A percentile compares a stretch with the other conserved stretches of the same genome.
Conservation (phyloP, 768 basidiomycete genomes). For the Clitopilus hobsonii region DNA sequence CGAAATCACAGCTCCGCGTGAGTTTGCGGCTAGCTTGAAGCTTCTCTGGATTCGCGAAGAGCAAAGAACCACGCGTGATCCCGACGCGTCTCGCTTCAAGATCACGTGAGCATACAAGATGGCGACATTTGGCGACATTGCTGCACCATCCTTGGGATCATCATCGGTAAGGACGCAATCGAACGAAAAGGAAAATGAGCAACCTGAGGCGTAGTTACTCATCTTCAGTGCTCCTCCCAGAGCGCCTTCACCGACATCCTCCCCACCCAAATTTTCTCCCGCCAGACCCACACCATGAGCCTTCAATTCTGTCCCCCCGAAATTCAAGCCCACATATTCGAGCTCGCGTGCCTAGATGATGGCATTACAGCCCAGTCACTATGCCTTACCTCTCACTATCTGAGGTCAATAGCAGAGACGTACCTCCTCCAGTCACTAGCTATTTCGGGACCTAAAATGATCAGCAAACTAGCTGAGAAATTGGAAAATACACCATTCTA, state of each 20-base stretch:
- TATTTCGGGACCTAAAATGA: constrained; percentile 22
- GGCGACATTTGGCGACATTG: not conserved
- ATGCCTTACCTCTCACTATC: constrained; percentile 33
- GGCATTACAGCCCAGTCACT: constrained; percentile 32
- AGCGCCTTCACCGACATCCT: not conserved
- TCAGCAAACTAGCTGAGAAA: constrained; percentile 20
- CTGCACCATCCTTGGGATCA: not conserved
- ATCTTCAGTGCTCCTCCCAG: not conserved
- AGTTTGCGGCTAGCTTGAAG: too few species aligned
- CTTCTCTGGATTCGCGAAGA: too few species aligned
- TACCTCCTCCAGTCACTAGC: constrained; percentile 37
- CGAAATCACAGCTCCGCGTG: too few species aligned
- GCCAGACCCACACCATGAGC: constrained; percentile 7
- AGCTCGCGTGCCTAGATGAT: constrained; percentile 36
- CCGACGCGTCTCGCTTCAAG: not conserved
- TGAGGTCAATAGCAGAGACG: constrained; percentile 30
- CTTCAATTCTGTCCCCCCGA: constrained; percentile 39
- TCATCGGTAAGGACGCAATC: not conserved
- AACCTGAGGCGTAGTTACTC: too few species aligned
- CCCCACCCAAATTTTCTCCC: not conserved
- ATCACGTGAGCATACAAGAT: not conserved
- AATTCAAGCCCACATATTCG: constrained; percentile 38
- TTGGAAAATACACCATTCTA: constrained; percentile 29
- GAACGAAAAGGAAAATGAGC: not conserved
- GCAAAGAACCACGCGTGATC: too few species aligned